phyloP scores from a whole-genome alignment of 75 land plant genomes.

The Selaginella tamariscina region DNA sequence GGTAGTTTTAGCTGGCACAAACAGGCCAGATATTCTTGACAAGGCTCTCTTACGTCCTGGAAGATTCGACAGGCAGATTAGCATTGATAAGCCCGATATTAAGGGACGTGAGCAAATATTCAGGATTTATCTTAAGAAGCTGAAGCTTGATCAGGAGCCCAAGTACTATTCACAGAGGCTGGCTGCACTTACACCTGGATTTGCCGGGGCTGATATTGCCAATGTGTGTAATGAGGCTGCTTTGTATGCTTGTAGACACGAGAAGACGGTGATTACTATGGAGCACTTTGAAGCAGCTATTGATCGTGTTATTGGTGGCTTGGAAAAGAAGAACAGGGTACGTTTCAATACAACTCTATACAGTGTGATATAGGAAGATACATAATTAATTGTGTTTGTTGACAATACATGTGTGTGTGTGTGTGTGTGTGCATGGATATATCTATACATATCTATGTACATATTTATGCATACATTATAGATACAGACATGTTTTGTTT shows the following conservation, averaged over 20 bases:
- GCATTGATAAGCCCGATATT: conserved; percentile 1
- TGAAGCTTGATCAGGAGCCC: conserved; percentile 2
- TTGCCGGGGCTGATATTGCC: conserved; percentile 6
- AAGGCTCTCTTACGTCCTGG: conserved; percentile 7
- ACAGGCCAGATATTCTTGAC: not conserved
- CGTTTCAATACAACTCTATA: not conserved
- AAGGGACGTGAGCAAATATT: conserved; percentile 7
- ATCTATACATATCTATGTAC: too few relatives aligned
- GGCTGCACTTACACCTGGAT: not conserved
- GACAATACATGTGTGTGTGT: too few relatives aligned
- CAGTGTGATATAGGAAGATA: too few relatives aligned
- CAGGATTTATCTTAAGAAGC: conserved; percentile 2
- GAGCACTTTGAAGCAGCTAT: conserved; percentile 6
- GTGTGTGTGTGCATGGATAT: too few relatives aligned
- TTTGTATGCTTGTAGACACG: not conserved
- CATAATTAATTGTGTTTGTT: too few relatives aligned
- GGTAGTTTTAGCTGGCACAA: conserved; percentile 11
- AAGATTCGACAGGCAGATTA: not conserved
- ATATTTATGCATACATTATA: too few relatives aligned
- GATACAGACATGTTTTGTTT: too few relatives aligned
- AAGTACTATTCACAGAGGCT: not conserved
- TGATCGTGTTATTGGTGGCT: conserved; percentile 1
- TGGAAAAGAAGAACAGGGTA: conserved; percentile 10
- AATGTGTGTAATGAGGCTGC: conserved; percentile 8
- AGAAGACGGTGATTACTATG: not conserved